Base-by-base conservation (phyloP, 129 eudicot genomes). In the Rutidosis leptorrhynchoides region DNA sequence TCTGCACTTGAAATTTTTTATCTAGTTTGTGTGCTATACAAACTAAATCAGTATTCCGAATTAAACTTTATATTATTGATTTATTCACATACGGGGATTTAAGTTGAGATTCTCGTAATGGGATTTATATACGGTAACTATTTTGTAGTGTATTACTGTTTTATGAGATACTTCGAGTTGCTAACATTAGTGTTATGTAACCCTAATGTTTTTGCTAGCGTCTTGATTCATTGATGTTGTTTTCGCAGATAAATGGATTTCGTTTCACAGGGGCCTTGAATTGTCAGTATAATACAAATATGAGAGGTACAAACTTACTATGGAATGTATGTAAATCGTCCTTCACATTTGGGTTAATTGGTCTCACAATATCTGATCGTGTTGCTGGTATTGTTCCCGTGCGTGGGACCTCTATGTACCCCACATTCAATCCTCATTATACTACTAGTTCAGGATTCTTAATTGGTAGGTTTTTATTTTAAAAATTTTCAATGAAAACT, bases 381-480 rank as follows among this genome's bases (percentile, higher is more conserved):
- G 65, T 73, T 48, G 90, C 79, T 20, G 79, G 97, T 78, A 64
- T 94, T 72, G 77, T 78, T 28, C 90, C 81, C n/a, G 77, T 94
- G 81, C 72, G 78, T 3, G 99, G 99, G 22, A 24, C 29, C 43
- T 94, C 99, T 10, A 94, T 94, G 99, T 70, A 95, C 65, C 99
- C 97, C 19, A 83, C 97, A 6, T 81, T 94, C 25, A 94, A 94
- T 75, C 95, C 97, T 68, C 75, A 68, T 45, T 10, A 49, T 17
- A 71, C 30, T 72, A 69, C 54, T 42, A 56, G 80, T 24, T 19
- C 26, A 19, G 79, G 76, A 73, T 57, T 67, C 19, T 75, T 62
- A n/a, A n/a, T n/a, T 5, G 87, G 87, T 86, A 75, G 26, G 48
- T 67, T 75, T 23, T 30, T 48, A 8, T 59, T 61, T 37, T 20